Percentiles rank a stretch among this genome's conserved stretches.
Evolutionary conservation across 345 rosid genomes (phyloP).

Genomic region (Capsella bursapastoris): DNA sequence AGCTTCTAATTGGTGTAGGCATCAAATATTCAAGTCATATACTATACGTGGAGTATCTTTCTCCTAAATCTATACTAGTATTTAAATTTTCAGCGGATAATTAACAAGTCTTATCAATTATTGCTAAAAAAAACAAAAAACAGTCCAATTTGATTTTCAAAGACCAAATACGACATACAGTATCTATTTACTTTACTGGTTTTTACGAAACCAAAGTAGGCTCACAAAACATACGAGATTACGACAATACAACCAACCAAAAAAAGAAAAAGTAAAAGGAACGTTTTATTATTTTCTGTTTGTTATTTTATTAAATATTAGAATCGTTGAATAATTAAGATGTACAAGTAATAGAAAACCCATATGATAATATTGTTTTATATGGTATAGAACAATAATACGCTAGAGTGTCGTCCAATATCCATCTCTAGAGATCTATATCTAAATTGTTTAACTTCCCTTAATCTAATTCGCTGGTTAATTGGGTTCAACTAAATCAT

Average conservation of each 20-base stretch:
- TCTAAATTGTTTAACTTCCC: too few relatives aligned
- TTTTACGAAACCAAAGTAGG: neutral
- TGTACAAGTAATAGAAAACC: too few relatives aligned
- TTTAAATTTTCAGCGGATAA: too few relatives aligned
- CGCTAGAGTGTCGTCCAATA: too few relatives aligned
- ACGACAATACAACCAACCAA: neutral
- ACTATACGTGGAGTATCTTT: neutral
- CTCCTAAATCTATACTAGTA: neutral
- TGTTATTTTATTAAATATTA: neutral
- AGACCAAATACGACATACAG: neutral
- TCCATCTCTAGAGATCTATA: too few relatives aligned
- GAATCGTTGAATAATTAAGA: neutral
- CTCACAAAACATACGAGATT: neutral
- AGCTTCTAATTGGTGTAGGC: neutral
- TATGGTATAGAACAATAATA: too few relatives aligned
- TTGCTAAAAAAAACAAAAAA: neutral
- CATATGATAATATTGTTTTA: too few relatives aligned
- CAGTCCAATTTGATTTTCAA: conserved; percentile 2
- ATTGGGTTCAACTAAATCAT: too few relatives aligned
- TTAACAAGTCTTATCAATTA: neutral
- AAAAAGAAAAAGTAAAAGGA: neutral
- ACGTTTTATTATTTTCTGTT: conserved; percentile 1
- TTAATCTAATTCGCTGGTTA: too few relatives aligned
- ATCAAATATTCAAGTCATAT: neutral
- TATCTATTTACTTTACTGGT: conserved; percentile 28